phyloP scores from a whole-genome alignment of 2,329 filamentous ascomycete genomes.

The Paracoccidioides brasiliensis region DNA sequence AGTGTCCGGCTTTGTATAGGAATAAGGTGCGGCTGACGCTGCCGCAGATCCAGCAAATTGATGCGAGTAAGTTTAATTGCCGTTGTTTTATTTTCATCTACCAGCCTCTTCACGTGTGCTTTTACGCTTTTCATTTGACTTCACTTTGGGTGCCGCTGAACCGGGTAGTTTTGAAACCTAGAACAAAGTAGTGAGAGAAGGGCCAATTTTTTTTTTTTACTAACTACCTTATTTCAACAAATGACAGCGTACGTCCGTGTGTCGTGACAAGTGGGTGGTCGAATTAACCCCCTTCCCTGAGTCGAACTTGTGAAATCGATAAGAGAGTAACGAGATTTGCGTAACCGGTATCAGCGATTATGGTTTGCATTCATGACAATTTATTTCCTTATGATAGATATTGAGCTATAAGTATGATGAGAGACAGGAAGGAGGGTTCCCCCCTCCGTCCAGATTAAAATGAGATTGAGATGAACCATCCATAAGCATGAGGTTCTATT shows the following conservation, averaged over 20 bases:
- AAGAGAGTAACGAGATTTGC: neutral
- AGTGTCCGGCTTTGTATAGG: constrained; percentile 70
- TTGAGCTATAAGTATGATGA: neutral
- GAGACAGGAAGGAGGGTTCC: neutral
- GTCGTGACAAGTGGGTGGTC: constrained; percentile 3
- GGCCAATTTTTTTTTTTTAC: neutral
- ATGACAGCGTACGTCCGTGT: constrained; percentile 22
- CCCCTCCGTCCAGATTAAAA: neutral
- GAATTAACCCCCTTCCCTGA: neutral
- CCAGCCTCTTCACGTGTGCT: neutral
- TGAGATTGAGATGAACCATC: neutral
- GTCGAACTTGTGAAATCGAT: neutral
- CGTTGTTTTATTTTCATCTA: neutral
- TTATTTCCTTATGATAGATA: neutral
- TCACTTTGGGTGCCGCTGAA: too few relatives aligned
- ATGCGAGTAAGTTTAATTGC: constrained; percentile 65
- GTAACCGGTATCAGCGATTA: neutral
- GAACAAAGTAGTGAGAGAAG: too few relatives aligned
- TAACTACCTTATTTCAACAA: neutral
- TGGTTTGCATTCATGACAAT: neutral
- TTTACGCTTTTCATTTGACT: neutral
- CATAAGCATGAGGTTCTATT: neutral
- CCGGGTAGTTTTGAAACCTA: too few relatives aligned
- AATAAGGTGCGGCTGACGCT: constrained; percentile 85
- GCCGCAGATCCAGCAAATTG: constrained; percentile 83